These are phyloP conservation scores for Elsinoe australis DNA, from an alignment of 2,329 filamentous ascomycete species.

Conservation along the genomic window DNA sequence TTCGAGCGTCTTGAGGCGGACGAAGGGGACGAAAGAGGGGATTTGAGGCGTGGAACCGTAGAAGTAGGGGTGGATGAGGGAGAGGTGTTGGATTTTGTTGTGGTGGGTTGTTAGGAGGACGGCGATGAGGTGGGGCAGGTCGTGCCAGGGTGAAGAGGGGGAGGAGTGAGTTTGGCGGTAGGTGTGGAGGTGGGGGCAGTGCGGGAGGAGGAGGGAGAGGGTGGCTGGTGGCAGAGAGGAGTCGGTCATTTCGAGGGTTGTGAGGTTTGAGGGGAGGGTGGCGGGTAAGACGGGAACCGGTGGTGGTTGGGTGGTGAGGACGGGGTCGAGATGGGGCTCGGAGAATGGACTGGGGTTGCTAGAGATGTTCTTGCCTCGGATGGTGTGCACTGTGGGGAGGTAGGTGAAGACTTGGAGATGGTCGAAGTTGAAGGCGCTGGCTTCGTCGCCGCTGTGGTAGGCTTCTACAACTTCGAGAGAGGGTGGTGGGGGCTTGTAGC, in stretches of 20 bases:
- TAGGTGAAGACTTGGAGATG: neutral
- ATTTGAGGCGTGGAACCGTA: constrained; percentile 8
- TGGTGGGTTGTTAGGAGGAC: neutral
- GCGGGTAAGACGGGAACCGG: too few species aligned
- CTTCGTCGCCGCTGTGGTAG: neutral
- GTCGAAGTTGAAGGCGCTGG: neutral
- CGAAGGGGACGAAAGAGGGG: neutral
- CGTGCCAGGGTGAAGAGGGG: neutral
- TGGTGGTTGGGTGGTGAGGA: too few species aligned
- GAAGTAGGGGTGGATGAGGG: constrained; percentile 5
- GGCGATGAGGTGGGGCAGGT: neutral
- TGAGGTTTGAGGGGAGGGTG: too few species aligned
- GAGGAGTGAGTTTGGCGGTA: neutral
- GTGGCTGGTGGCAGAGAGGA: neutral
- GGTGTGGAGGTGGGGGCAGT: neutral
- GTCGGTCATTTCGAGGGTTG: constrained; percentile 6
- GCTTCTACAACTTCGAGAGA: neutral
- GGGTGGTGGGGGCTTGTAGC: neutral
- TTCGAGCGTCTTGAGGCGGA: constrained; percentile 10
- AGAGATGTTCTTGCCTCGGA: constrained; percentile 1
- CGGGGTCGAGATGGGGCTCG: neutral
- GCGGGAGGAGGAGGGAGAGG: neutral
- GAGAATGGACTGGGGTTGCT: neutral
- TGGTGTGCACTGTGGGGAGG: neutral
- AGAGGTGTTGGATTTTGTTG: constrained; percentile 1